Base-by-base conservation (phyloP, 2,329 filamentous ascomycete genomes). In the Epichloe hybrida region DNA sequence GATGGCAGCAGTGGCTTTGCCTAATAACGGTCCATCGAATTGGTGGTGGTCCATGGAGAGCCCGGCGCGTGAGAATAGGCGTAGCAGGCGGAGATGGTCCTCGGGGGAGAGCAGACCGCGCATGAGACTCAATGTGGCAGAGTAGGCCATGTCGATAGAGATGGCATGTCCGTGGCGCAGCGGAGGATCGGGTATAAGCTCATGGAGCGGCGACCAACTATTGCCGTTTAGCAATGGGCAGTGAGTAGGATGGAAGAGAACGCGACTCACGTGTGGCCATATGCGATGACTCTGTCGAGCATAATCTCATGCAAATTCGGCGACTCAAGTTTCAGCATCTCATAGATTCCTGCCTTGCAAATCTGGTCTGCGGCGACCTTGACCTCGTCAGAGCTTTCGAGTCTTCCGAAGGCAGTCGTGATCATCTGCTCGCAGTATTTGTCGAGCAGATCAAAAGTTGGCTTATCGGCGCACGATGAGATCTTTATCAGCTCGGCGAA, bases 401-500 rank as follows among this genome's bases (percentile, higher is more conserved):
- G 68, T 38, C 82, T 77, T 5, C 82, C 83, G 56, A 86, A 86
- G 3, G 75, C 77, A 3, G 78, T 79, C 20, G 70, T 65, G 57
- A 87, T 86, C 20, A 87, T 65, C 58, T 81, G 68, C 70, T 86
- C 83, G 59, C 82, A 86, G 65, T 80, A 81, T 59, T 79, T 74
- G 64, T 87, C 82, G 5, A 87, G 72, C 43, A 86, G 64, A 53
- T 86, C 72, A 59, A 85, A 86, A 0, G 83, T 85, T 17, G 73
- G 67, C 21, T 77, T 67, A 61, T 86, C 80, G 13, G 81, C 80
- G 60, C 83, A 86, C 2, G 80, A 83, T 0, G 81, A 84, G 56
- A 87, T 87, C 69, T 87, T 87, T 70, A 87, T 86, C 56, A 87
- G 64, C 68, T 87, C 84, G 20, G 83, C 83, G 55, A 87, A 86